phyloP scores from a whole-genome alignment of 1,284 basidiomycete genomes.

The Fomitiporia mediterranea region DNA sequence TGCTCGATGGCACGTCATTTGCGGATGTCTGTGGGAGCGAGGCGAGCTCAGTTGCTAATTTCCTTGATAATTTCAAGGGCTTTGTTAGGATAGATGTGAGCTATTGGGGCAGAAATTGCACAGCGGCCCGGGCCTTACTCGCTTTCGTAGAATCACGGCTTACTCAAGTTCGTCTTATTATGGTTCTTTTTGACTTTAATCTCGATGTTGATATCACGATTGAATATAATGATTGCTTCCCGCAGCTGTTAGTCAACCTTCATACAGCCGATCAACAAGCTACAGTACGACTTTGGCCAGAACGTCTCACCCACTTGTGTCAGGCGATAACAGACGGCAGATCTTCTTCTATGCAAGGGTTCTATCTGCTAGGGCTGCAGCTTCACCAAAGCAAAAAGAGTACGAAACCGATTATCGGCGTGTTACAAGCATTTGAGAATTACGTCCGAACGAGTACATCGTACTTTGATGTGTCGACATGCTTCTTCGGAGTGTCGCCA shows the following conservation, averaged over 20 bases:
- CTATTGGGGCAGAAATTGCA: constrained; percentile 23
- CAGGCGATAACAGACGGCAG: neutral
- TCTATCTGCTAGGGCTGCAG: constrained; percentile 25
- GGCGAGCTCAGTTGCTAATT: constrained; percentile 11
- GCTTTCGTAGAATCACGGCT: constrained; percentile 25
- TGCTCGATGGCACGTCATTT: constrained; percentile 17
- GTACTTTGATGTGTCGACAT: constrained; percentile 23
- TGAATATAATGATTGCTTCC: neutral
- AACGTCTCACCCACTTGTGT: constrained; percentile 20
- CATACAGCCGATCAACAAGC: constrained; percentile 17
- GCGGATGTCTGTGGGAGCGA: constrained; percentile 18
- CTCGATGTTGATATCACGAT: constrained; percentile 4
- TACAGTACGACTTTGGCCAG: constrained; percentile 23
- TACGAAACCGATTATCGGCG: constrained; percentile 15
- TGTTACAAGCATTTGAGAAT: constrained; percentile 22
- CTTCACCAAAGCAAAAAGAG: neutral
- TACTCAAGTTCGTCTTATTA: constrained; percentile 21
- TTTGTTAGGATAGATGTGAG: constrained; percentile 24
- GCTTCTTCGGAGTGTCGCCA: constrained; percentile 21
- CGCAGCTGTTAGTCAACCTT: constrained; percentile 24
- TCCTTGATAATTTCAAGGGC: constrained; percentile 18
- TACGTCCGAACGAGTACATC: constrained; percentile 18
- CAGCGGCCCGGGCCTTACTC: constrained; percentile 23
- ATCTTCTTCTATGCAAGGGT: constrained; percentile 19
- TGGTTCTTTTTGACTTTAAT: neutral